phyloP scores from a whole-genome alignment of 169 alveolate genomes.

The Plasmodium fragile region DNA sequence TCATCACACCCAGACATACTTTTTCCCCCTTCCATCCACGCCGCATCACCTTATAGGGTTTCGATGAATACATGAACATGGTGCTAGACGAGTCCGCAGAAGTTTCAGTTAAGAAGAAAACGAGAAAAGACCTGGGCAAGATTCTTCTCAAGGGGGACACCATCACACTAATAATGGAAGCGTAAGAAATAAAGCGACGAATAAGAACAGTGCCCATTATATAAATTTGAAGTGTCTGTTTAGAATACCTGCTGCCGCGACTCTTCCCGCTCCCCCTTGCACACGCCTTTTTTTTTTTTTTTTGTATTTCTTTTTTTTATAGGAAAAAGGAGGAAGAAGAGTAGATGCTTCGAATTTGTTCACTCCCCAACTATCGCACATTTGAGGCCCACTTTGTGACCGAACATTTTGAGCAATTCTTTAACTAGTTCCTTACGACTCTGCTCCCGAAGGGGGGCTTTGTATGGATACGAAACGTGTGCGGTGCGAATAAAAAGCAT shows the following conservation, averaged over 20 bases:
- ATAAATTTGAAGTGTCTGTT: neutral
- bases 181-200: slow-evolving; percentile 7
- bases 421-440: neutral
- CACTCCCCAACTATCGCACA: neutral
- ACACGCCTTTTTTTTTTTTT: neutral
- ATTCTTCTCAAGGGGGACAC: slow-evolving; percentile 96
- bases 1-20: neutral
- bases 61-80: slow-evolving; percentile 97
- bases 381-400: neutral
- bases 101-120: slow-evolving; percentile 90
- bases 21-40: neutral
- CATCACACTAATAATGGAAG: slow-evolving; percentile 93
- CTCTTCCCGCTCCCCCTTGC: neutral
- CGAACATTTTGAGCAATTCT: neutral
- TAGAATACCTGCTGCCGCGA: neutral
- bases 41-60: slow-evolving; percentile 89
- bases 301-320: neutral
- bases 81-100: slow-evolving; percentile 96
- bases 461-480: neutral
- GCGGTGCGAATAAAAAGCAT: neutral
- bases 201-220: neutral
- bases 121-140: slow-evolving; percentile 91
- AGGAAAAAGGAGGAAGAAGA: slow-evolving; percentile 1
- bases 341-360: neutral
- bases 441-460: neutral